phyloP scores from a whole-genome alignment of 2,329 filamentous ascomycete genomes.

The Setomelanomma holmii region DNA sequence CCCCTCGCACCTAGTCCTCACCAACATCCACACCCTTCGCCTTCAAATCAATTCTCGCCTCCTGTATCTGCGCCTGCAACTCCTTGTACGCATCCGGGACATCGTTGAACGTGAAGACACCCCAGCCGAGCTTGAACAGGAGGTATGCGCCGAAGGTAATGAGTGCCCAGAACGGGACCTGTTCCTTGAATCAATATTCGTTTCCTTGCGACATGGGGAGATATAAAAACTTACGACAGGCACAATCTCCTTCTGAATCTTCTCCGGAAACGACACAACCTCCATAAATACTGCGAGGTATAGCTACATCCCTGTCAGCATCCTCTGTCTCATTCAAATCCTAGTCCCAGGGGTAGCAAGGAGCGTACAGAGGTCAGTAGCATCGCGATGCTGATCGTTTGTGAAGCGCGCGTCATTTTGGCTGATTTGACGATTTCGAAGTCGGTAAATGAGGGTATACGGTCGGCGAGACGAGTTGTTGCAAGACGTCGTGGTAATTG shows the following conservation, averaged over 20 bases:
- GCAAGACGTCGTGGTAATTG: conserved; percentile 22
- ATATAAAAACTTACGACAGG: conserved; percentile 77
- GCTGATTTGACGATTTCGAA: conserved; percentile 18
- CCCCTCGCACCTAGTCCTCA: conserved; percentile 50
- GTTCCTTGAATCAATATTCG: conserved; percentile 12
- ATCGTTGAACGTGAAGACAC: conserved; percentile 96
- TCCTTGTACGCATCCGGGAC: conserved; percentile 90
- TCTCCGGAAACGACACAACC: conserved; percentile 78
- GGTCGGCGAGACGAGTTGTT: conserved; percentile 26
- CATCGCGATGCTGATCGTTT: conserved; percentile 87
- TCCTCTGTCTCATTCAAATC: neutral
- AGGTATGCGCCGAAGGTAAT: conserved; percentile 92
- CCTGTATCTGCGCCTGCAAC: conserved; percentile 82
- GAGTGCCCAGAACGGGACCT: conserved; percentile 93
- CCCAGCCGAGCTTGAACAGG: conserved; percentile 88
- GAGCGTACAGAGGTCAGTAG: conserved; percentile 80
- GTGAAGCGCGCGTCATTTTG: conserved; percentile 91
- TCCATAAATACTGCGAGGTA: conserved; percentile 88
- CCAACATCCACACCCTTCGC: conserved; percentile 80
- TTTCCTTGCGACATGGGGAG: neutral
- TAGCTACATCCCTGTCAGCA: conserved; percentile 65
- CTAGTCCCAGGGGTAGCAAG: conserved; percentile 41
- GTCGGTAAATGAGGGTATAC: conserved; percentile 26
- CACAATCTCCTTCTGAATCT: conserved; percentile 83
- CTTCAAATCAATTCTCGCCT: conserved; percentile 76